These are phyloP conservation scores for Lentinula edodes DNA, from an alignment of 768 basidiomycete genomes.

Conservation along the genomic window DNA sequence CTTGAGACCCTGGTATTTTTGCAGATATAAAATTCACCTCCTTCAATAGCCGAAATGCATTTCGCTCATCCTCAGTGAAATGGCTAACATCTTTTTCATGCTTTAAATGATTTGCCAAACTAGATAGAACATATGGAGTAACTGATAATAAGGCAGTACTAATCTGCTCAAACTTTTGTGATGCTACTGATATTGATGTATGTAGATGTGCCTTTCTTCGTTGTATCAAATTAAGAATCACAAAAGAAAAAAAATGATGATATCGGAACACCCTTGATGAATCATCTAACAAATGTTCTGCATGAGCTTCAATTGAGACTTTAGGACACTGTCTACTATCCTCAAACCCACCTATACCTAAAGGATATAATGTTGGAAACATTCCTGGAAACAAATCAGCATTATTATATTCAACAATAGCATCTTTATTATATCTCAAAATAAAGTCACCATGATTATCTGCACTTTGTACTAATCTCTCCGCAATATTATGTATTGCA, in stretches of 20 bases:
- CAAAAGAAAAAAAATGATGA: conserved; percentile 11
- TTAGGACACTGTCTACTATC: background rate
- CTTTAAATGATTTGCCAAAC: background rate
- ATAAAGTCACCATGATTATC: no score
- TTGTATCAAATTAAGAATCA: conserved; percentile 11
- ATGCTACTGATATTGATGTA: background rate
- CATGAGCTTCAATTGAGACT: conserved; percentile 1
- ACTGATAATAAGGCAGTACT: background rate
- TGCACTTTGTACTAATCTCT: no score
- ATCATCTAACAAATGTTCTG: conserved; percentile 1
- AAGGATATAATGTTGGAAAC: no score
- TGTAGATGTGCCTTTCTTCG: conserved; percentile 4
- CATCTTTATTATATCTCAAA: conserved; percentile 8
- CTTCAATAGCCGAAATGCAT: conserved; percentile 16
- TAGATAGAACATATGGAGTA: background rate
- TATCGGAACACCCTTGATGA: conserved; percentile 9
- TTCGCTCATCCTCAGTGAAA: conserved; percentile 9
- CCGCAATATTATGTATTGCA: no score
- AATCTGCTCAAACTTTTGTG: background rate
- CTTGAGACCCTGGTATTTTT: conserved; percentile 23
- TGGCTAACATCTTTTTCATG: background rate
- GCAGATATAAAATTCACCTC: conserved; percentile 25
- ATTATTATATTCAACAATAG: conserved; percentile 2
- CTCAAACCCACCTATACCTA: conserved; percentile 9
- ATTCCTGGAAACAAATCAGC: background rate